A percentile compares a stretch with the other conserved stretches of the same genome.
Evolutionary conservation across 2,329 filamentous ascomycete genomes (phyloP).

Genomic region (Epichloe elymi): DNA sequence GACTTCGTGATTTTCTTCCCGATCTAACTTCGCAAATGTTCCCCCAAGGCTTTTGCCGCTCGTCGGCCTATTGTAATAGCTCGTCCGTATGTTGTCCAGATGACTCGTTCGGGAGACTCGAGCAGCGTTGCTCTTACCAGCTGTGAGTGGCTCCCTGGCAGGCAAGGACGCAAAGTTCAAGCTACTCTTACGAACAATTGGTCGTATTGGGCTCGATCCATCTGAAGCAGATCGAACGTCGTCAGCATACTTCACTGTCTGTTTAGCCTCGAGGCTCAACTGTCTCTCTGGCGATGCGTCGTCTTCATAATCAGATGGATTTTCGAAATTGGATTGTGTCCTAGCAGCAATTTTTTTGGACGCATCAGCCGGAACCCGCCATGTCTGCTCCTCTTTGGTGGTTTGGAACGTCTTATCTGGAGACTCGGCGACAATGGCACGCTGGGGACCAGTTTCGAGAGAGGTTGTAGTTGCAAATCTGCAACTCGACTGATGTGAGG

Average conservation of each 20-base stretch:
- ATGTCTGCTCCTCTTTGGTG: slow-evolving; percentile 31
- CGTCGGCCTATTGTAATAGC: slow-evolving; percentile 61
- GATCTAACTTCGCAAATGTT: slow-evolving; percentile 25
- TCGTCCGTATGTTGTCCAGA: slow-evolving; percentile 56
- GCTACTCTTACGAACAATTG: slow-evolving; percentile 80
- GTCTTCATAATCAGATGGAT: not conserved
- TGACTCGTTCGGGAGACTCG: slow-evolving; percentile 67
- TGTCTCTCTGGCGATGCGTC: slow-evolving; percentile 5
- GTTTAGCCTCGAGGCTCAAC: slow-evolving; percentile 3
- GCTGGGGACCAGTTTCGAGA: slow-evolving; percentile 12
- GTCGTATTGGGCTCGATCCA: slow-evolving; percentile 60
- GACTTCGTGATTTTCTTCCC: slow-evolving; percentile 34
- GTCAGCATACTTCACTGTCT: slow-evolving; percentile 16
- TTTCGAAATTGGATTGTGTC: not conserved
- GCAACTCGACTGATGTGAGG: slow-evolving; percentile 9
- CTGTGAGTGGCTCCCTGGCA: slow-evolving; percentile 72
- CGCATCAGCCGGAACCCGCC: slow-evolving; percentile 9
- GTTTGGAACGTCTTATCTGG: slow-evolving; percentile 28
- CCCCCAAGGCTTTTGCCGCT: slow-evolving; percentile 59
- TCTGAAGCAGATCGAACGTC: slow-evolving; percentile 51
- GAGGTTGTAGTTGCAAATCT: slow-evolving; percentile 9
- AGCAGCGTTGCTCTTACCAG: slow-evolving; percentile 70
- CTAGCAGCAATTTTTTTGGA: not conserved
- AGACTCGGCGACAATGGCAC: slow-evolving; percentile 17
- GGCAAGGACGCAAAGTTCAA: slow-evolving; percentile 88